Evolutionary conservation across 805 yeast species (phyloP).

Genomic region (Candida tallmaniae): DNA sequence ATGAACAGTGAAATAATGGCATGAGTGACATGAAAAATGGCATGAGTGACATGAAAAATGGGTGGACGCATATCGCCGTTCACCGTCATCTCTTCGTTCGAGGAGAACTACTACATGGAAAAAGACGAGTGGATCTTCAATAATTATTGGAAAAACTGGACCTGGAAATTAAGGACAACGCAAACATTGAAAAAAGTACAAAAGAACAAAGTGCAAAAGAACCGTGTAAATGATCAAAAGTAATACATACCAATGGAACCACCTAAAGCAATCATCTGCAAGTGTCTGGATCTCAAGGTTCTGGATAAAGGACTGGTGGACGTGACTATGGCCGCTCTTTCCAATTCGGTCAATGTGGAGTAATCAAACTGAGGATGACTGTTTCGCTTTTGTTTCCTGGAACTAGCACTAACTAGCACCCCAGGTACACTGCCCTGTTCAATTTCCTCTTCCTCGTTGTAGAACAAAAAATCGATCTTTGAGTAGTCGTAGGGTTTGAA

Average conservation of each 20-base stretch:
- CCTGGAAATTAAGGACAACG: too few species aligned
- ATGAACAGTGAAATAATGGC: too few species aligned
- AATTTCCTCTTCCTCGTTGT: conserved; percentile 10
- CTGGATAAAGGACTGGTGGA: conserved; percentile 29
- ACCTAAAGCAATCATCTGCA: conserved; percentile 20
- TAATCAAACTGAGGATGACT: conserved; percentile 27
- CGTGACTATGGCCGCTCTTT: conserved; percentile 30
- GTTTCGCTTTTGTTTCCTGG: background rate
- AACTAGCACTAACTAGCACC: background rate
- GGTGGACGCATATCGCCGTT: too few species aligned
- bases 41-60: too few species aligned
- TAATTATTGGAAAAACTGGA: too few species aligned
- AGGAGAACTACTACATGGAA: too few species aligned
- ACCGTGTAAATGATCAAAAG: background rate
- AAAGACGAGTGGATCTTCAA: too few species aligned
- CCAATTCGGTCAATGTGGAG: conserved; percentile 23
- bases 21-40: too few species aligned
- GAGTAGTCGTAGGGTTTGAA: conserved; percentile 27
- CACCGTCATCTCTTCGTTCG: too few species aligned
- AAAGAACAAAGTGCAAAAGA: too few species aligned
- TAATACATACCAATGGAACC: conserved; percentile 17
- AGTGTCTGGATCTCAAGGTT: conserved; percentile 15
- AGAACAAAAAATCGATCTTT: conserved; percentile 12
- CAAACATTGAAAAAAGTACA: too few species aligned
- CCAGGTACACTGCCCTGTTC: background rate